Conservation (phyloP, 179 eudicot species). For the Corrigiola litoralis region DNA sequence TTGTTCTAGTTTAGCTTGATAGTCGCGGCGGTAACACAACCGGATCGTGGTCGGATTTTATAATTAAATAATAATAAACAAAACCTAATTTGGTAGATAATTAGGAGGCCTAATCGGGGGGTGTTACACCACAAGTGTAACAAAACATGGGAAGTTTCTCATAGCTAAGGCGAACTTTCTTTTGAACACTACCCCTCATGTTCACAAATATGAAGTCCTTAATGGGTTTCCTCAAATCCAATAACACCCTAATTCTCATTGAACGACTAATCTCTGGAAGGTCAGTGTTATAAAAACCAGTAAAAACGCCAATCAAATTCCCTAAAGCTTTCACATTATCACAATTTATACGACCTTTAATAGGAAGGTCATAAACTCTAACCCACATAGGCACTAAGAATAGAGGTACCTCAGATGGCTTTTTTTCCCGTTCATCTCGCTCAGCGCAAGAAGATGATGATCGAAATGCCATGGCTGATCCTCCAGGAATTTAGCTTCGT, state of each 20-base stretch:
- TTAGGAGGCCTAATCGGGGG: no score
- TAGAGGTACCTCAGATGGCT: no score
- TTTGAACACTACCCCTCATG: not conserved
- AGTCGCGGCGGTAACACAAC: no score
- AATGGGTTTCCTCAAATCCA: not conserved
- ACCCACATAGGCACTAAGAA: no score
- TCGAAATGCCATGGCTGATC: no score
- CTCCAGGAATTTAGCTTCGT: no score
- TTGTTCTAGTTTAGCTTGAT: no score
- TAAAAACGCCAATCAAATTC: not conserved
- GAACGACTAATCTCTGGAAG: not conserved
- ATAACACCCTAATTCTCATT: not conserved
- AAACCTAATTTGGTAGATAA: no score
- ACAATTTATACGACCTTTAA: not conserved
- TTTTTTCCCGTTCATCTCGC: no score
- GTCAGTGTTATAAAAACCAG: not conserved
- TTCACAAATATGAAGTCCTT: not conserved
- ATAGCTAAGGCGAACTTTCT: not conserved
- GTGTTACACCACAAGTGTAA: not conserved
- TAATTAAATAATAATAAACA: no score
- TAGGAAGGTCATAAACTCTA: not conserved
- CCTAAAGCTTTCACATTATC: not conserved
- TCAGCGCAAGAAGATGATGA: no score
- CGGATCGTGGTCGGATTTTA: no score
- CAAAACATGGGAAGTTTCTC: not conserved